Evolutionary conservation across 2,329 filamentous ascomycete species (phyloP).

Genomic region (Fusarium globosum): DNA sequence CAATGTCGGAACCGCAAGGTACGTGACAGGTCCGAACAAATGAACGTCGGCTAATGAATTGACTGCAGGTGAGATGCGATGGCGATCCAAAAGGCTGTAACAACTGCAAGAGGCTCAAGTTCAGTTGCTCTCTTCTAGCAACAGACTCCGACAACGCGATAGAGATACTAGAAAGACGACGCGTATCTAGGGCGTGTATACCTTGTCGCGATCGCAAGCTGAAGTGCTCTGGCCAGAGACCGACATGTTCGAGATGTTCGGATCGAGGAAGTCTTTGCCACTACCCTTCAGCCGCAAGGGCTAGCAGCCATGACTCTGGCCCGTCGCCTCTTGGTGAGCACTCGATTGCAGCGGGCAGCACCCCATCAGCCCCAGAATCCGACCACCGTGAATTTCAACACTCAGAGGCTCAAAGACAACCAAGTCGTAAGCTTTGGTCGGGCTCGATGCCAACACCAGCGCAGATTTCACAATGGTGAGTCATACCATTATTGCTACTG

Average conservation of each 20-base stretch:
- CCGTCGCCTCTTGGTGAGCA: neutral
- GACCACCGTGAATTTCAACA: neutral
- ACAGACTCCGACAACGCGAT: neutral
- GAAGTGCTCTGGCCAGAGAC: conserved; percentile 16
- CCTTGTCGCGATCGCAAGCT: conserved; percentile 18
- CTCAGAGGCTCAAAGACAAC: neutral
- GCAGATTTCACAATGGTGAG: neutral
- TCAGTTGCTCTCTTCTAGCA: conserved; percentile 3
- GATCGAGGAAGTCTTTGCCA: neutral
- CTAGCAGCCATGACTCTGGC: neutral
- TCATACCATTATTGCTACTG: accelerated
- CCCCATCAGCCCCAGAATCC: neutral
- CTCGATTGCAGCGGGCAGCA: neutral
- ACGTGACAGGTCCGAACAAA: neutral
- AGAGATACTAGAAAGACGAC: conserved; percentile 2
- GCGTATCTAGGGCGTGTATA: conserved; percentile 18
- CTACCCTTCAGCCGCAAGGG: neutral
- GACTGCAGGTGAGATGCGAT: conserved; percentile 15
- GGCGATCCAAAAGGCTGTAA: conserved; percentile 1
- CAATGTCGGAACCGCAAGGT: conserved; percentile 32
- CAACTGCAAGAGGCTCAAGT: conserved; percentile 16
- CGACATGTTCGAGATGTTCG: conserved; percentile 9
- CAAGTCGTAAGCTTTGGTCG: neutral
- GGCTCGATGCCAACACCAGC: neutral
- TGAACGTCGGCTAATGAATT: neutral